These are phyloP conservation scores for Lagenidium sp. DNA, from an alignment of 352 stramenopile genomes.

Conservation along the genomic window DNA sequence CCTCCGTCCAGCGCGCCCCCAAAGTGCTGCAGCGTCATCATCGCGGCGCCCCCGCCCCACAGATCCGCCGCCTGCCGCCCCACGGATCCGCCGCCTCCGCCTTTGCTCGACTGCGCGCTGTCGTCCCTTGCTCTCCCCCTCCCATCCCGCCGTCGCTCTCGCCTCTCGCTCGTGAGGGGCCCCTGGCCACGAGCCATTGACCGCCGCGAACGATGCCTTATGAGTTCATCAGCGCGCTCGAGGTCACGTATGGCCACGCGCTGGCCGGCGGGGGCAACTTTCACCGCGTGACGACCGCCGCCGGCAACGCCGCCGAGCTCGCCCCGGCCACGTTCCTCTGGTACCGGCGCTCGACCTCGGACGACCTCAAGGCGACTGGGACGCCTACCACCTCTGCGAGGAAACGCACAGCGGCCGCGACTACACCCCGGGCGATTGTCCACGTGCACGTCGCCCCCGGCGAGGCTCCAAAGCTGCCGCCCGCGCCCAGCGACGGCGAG, in stretches of 20 bases:
- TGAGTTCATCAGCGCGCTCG: constrained; percentile 59
- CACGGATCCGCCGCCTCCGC: background rate
- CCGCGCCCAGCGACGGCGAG: constrained; percentile 6
- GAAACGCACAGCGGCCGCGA: background rate
- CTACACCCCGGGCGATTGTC: constrained; percentile 28
- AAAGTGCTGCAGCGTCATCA: no score
- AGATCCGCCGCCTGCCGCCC: background rate
- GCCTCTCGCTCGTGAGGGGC: background rate
- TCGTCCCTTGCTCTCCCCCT: background rate
- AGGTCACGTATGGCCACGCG: constrained; percentile 84
- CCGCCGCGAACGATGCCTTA: constrained; percentile 70
- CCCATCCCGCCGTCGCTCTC: background rate
- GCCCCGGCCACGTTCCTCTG: constrained; percentile 78
- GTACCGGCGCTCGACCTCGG: constrained; percentile 45
- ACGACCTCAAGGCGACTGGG: background rate
- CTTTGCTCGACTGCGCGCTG: no score
- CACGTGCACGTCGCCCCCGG: constrained; percentile 38
- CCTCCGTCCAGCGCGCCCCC: no score
- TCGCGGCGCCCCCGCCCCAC: no score
- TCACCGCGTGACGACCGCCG: constrained; percentile 72
- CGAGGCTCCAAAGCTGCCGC: constrained; percentile 8
- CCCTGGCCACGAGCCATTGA: no score
- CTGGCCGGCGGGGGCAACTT: constrained; percentile 69
- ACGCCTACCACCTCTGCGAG: no score
- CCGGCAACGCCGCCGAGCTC: constrained; percentile 69